These are phyloP conservation scores for Diphasiastrum complanatum DNA, from an alignment of 83 land plant genomes.

Conservation along the genomic window DNA sequence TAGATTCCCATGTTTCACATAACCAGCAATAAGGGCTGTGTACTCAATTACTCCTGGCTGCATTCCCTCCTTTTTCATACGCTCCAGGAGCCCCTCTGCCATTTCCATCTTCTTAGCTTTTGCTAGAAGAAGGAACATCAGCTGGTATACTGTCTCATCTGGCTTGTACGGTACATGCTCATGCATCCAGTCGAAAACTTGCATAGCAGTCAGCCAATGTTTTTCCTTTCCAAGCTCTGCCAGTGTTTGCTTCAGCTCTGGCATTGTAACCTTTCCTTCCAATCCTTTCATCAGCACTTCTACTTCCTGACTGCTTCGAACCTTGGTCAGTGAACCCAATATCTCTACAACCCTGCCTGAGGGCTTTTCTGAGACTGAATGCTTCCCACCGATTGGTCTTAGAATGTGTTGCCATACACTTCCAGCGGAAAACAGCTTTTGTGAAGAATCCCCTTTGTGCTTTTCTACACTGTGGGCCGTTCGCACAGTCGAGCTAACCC, in stretches of 20 bases:
- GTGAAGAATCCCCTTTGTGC: too few species aligned
- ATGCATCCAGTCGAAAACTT: constrained; percentile 30
- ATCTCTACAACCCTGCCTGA: neutral
- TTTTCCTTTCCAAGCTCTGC: constrained; percentile 19
- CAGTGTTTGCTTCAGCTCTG: constrained; percentile 20
- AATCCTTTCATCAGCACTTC: constrained; percentile 3
- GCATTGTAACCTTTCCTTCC: constrained; percentile 10
- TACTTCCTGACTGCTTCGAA: constrained; percentile 8
- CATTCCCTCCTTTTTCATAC: constrained; percentile 10
- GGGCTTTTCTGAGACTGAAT: neutral
- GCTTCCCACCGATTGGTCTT: constrained; percentile 5
- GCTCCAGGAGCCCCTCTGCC: constrained; percentile 19
- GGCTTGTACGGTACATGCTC: neutral
- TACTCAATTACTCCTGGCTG: constrained; percentile 14
- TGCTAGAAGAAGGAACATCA: constrained; percentile 15
- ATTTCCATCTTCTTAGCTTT: constrained; percentile 22
- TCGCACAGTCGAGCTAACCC: too few species aligned
- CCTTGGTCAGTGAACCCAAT: constrained; percentile 6
- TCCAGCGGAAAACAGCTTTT: constrained; percentile 4
- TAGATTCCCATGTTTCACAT: constrained; percentile 18
- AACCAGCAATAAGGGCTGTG: constrained; percentile 13
- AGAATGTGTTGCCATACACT: neutral
- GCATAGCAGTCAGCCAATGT: constrained; percentile 26
- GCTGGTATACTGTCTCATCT: constrained; percentile 14
- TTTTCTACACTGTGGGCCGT: too few species aligned